Evolutionary conservation across 768 basidiomycete species (phyloP).

Genomic region (Cubamyces lactineus): DNA sequence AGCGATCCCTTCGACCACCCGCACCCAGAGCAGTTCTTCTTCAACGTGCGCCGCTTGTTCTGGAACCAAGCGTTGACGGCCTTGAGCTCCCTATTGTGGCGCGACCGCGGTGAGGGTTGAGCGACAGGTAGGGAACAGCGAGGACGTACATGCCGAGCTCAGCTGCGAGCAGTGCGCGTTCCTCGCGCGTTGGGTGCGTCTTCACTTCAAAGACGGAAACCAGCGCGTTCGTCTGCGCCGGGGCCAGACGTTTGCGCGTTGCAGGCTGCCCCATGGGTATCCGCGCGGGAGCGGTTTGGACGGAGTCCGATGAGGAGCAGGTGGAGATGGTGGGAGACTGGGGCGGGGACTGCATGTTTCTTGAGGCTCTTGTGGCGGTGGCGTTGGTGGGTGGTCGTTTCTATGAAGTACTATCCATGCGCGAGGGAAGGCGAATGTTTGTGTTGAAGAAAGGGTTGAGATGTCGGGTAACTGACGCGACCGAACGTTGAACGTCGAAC

Average conservation of each 20-base stretch:
- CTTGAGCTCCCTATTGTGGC: conserved; percentile 44
- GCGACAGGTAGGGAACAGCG: not conserved
- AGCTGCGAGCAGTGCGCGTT: conserved; percentile 43
- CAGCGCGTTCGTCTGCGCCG: conserved; percentile 41
- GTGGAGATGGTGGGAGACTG: conserved; percentile 15
- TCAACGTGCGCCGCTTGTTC: conserved; percentile 69
- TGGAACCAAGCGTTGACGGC: conserved; percentile 78
- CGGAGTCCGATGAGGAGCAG: conserved; percentile 11
- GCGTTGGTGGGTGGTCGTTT: conserved; percentile 2
- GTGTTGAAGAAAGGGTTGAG: not conserved
- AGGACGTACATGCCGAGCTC: conserved; percentile 43
- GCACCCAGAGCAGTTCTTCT: conserved; percentile 34
- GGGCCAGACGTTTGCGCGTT: conserved; percentile 32
- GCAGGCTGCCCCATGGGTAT: conserved; percentile 17
- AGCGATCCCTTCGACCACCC: conserved; percentile 26
- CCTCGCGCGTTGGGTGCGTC: conserved; percentile 46
- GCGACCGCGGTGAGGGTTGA: not conserved
- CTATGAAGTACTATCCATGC: conserved; percentile 17
- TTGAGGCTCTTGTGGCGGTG: not conserved
- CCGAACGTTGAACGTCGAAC: conserved; percentile 22
- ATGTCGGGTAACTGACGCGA: conserved; percentile 12
- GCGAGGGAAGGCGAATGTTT: conserved; percentile 4
- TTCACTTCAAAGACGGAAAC: conserved; percentile 39
- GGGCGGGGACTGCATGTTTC: conserved; percentile 10
- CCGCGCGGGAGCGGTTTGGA: conserved; percentile 10